These are phyloP conservation scores for Phaffia tasmanica DNA, from an alignment of 768 basidiomycete species.

Conservation along the genomic window DNA sequence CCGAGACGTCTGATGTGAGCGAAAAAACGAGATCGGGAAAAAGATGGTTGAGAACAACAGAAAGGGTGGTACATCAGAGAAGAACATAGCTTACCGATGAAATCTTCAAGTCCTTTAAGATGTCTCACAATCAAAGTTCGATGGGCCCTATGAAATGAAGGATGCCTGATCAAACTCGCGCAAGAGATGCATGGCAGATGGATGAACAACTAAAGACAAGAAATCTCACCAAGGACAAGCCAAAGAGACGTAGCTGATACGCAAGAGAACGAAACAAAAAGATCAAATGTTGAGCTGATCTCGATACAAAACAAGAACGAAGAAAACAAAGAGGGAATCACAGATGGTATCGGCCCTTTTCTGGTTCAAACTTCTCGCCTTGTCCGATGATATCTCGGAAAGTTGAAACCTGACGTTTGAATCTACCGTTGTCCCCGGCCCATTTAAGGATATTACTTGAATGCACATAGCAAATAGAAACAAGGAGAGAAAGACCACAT, in stretches of 20 bases:
- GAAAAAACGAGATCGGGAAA: slow-evolving; percentile 1
- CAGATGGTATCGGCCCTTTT: slow-evolving; percentile 77
- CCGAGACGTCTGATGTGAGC: slow-evolving; percentile 52
- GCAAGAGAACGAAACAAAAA: background rate
- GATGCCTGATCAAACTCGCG: slow-evolving; percentile 14
- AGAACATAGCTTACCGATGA: slow-evolving; percentile 52
- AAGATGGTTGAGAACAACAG: background rate
- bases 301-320: background rate
- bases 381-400: slow-evolving; percentile 51
- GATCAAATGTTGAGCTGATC: background rate
- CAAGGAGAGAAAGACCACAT: too few species aligned
- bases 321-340: slow-evolving; percentile 5
- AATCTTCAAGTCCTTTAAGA: slow-evolving; percentile 79
- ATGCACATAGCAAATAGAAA: too few species aligned
- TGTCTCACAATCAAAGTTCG: slow-evolving; percentile 76
- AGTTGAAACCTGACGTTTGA: slow-evolving; percentile 36
- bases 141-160: slow-evolving; percentile 62
- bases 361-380: slow-evolving; percentile 57
- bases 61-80: background rate
- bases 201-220: slow-evolving; percentile 6
- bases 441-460: slow-evolving; percentile 24
- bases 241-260: slow-evolving; percentile 55
- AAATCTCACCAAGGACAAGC: slow-evolving; percentile 44
- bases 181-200: slow-evolving; percentile 5
- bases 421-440: slow-evolving; percentile 14